A percentile compares a stretch with the other conserved stretches of the same genome.
These are phyloP conservation scores for Leersia perrieri DNA, from an alignment of 176 grass and related monocot species.

Conservation along the genomic window DNA sequence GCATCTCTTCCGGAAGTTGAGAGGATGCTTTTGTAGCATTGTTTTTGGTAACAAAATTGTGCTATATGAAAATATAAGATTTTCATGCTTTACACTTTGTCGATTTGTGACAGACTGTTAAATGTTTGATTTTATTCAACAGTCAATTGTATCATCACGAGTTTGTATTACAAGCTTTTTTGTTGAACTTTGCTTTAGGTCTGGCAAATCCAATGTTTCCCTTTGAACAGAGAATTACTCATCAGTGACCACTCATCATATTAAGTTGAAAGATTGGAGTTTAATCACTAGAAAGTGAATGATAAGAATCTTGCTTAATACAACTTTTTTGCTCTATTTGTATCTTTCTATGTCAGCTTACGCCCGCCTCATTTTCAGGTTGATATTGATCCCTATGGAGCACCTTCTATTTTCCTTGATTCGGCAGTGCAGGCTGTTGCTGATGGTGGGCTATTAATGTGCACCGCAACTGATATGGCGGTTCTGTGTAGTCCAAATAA, in stretches of 20 bases:
- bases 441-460: conserved; percentile 92
- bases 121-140: not conserved
- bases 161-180: conserved; percentile 4
- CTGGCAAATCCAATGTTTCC: not conserved
- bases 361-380: conserved; percentile 41
- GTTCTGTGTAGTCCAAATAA: conserved; percentile 93
- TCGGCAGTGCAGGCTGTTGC: conserved; percentile 88
- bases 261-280: not conserved
- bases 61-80: not conserved
- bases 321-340: not conserved
- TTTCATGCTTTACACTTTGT: not conserved
- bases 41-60: not conserved
- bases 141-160: conserved; percentile 18
- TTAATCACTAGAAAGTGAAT: not conserved
- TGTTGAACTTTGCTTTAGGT: not conserved
- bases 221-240: conserved; percentile 12
- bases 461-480: conserved; percentile 96
- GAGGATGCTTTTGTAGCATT: not conserved
- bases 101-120: not conserved
- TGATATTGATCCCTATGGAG: conserved; percentile 95
- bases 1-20: not conserved
- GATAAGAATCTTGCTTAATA: not conserved
- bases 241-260: not conserved
- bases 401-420: conserved; percentile 90
- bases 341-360: conserved; percentile 4